Percentiles rank a stretch among this genome's conserved stretches.
Conservation (phyloP, 2,329 filamentous ascomycete genomes). For the Sporothrix euskadiensis region DNA sequence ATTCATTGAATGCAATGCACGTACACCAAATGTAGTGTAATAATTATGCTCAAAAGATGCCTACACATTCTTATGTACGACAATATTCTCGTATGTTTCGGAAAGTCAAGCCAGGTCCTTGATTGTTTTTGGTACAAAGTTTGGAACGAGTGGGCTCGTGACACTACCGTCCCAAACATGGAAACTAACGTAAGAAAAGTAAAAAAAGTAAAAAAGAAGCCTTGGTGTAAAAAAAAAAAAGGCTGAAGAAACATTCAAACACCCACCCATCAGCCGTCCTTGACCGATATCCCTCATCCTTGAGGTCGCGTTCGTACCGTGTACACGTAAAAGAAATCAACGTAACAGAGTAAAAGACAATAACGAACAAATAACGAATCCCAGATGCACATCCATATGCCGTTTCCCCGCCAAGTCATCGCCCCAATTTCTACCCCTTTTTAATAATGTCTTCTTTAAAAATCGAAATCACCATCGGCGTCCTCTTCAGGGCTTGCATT, state of each 20-base stretch:
- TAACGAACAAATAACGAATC: neutral
- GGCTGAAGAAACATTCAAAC: neutral
- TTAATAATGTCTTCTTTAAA: slow-evolving; percentile 12
- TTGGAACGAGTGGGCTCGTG: neutral
- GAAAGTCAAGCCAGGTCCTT: neutral
- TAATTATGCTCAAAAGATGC: too few species aligned
- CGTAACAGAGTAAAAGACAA: neutral
- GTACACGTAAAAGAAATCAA: neutral
- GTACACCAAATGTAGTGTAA: neutral
- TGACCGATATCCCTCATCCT: neutral
- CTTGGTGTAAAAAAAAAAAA: neutral
- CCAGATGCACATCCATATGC: slow-evolving; percentile 12
- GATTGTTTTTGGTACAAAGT: neutral
- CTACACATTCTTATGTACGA: too few species aligned
- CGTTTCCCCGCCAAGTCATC: neutral
- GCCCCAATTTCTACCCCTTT: neutral
- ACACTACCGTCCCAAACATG: neutral
- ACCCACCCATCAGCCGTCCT: neutral
- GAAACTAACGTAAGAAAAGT: neutral
- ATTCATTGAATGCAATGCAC: neutral
- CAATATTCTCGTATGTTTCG: neutral
- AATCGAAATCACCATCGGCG: slow-evolving; percentile 36
- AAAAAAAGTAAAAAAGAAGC: neutral
- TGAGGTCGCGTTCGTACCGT: neutral
- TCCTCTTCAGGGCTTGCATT: slow-evolving; percentile 43